Percentiles rank a stretch among this genome's conserved stretches.
Evolutionary conservation across 352 stramenopile species (phyloP).

Genomic region (Bremia lactucae): DNA sequence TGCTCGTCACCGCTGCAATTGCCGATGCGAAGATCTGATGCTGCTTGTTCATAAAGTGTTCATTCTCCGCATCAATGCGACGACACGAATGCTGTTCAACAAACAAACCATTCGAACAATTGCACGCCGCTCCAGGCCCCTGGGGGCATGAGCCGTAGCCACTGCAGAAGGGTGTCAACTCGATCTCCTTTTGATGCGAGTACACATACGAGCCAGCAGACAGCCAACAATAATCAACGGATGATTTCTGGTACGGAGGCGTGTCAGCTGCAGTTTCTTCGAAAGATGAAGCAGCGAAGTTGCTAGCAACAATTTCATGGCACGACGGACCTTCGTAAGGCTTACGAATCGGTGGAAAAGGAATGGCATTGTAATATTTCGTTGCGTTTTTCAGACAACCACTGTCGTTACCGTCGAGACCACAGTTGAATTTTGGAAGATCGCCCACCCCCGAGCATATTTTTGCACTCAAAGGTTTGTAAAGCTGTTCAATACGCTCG

Average conservation of each 20-base stretch:
- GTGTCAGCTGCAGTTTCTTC: conserved; percentile 11
- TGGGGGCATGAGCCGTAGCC: conserved; percentile 51
- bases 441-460: conserved; percentile 52
- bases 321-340: conserved; percentile 35
- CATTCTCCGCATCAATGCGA: conserved; percentile 55
- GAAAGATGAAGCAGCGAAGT: background rate
- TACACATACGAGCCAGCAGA: conserved; percentile 49
- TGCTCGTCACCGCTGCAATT: background rate
- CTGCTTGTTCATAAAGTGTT: conserved; percentile 15
- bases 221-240: conserved; percentile 65
- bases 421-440: conserved; percentile 65
- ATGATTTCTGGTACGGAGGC: conserved; percentile 28
- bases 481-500: conserved; percentile 48
- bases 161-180: conserved; percentile 52
- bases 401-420: conserved; percentile 38
- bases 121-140: conserved; percentile 45
- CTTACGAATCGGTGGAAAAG: conserved; percentile 43
- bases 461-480: conserved; percentile 41
- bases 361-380: conserved; percentile 50
- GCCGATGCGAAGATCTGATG: conserved; percentile 7
- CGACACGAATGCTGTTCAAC: conserved; percentile 42
- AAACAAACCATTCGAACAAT: conserved; percentile 30
- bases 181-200: conserved; percentile 44
- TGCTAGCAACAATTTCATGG: conserved; percentile 11
- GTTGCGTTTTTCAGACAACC: conserved; percentile 44